A percentile compares a stretch with the other conserved stretches of the same genome.
These are phyloP conservation scores for Boletus coccyginus DNA, from an alignment of 768 basidiomycete genomes.

Conservation along the genomic window DNA sequence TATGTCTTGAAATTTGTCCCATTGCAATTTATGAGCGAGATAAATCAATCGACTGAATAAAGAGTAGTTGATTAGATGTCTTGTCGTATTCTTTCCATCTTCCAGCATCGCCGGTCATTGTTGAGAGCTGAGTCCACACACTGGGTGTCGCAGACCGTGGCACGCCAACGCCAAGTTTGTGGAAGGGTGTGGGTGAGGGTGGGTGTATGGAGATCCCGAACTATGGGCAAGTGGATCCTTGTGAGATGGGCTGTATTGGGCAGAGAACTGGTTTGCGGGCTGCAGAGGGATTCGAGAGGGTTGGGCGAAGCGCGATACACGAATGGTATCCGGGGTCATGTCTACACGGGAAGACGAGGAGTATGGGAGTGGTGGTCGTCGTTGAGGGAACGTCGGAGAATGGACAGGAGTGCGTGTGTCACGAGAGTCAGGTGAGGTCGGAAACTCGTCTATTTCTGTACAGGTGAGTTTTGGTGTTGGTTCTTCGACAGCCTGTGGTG, in stretches of 20 bases:
- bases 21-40: conserved; percentile 14
- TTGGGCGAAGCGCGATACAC: conserved; percentile 28
- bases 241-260: conserved; percentile 3
- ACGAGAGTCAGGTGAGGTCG: conserved; percentile 4
- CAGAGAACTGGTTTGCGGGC: conserved; percentile 24
- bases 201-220: conserved; percentile 5
- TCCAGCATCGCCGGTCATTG: background rate
- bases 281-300: conserved; percentile 23
- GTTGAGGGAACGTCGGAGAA: conserved; percentile 2
- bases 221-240: conserved; percentile 8
- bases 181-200: conserved; percentile 5
- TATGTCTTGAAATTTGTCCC: conserved; percentile 12
- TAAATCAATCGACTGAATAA: conserved; percentile 15
- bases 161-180: conserved; percentile 12
- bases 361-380: conserved; percentile 16
- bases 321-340: conserved; percentile 40
- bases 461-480: conserved; percentile 27
- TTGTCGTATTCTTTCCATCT: conserved; percentile 3
- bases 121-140: conserved; percentile 9
- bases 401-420: conserved; percentile 9
- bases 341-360: conserved; percentile 38
- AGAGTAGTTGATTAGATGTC: conserved; percentile 14
- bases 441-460: conserved; percentile 19
- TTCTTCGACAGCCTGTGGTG: conserved; percentile 24
- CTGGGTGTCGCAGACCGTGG: conserved; percentile 8